Conservation (phyloP, 805 yeast genomes). For the Grigorovia humatica region DNA sequence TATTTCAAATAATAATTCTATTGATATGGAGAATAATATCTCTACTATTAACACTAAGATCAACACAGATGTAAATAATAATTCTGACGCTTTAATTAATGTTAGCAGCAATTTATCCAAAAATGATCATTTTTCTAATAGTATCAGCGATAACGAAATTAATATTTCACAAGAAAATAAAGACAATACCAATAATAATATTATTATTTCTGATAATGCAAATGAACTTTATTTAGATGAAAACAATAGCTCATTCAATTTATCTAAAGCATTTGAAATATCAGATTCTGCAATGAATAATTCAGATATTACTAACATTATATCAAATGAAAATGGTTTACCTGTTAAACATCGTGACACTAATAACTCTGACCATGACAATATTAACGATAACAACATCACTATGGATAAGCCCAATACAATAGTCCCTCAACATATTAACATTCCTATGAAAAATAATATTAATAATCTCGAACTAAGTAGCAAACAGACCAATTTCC, state of each 20-base stretch:
- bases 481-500: background rate
- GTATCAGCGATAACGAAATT: background rate
- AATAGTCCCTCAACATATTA: background rate
- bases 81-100: background rate
- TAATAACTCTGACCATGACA: background rate
- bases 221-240: conserved; percentile 1
- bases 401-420: background rate
- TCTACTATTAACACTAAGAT: too few relatives aligned
- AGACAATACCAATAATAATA: background rate
- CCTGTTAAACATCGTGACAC: background rate
- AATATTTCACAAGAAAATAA: background rate
- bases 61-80: background rate
- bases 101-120: background rate
- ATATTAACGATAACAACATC: background rate
- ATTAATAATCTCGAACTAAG: too few relatives aligned
- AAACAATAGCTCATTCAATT: conserved; percentile 17
- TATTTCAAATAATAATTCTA: background rate
- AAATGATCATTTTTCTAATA: too few relatives aligned
- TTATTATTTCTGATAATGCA: background rate
- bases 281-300: background rate
- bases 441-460: background rate
- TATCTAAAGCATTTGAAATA: conserved; percentile 25
- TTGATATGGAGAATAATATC: too few relatives aligned
- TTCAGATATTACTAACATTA: too few relatives aligned
- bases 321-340: too few relatives aligned